These are phyloP conservation scores for Whalleya microplaca DNA, from an alignment of 2,329 filamentous ascomycete species.

Conservation along the genomic window DNA sequence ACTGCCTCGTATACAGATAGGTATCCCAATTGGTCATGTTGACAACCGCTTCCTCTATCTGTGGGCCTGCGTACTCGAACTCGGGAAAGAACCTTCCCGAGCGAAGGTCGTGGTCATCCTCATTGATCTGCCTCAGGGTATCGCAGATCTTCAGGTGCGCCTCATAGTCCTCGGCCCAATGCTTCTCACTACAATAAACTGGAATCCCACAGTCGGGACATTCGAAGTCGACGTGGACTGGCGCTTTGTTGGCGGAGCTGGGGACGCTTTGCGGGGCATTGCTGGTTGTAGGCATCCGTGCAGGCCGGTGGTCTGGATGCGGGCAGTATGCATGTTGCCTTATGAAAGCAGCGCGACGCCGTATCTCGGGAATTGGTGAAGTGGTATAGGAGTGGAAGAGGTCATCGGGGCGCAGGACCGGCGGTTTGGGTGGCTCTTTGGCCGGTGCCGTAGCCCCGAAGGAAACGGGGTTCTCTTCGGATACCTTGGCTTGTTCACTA, in stretches of 20 bases:
- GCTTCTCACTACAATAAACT: constrained; percentile 89
- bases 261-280: constrained; percentile 65
- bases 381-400: constrained; percentile 91
- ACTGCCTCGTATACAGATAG: constrained; percentile 89
- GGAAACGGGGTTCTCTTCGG: constrained; percentile 18
- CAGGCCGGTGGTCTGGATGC: constrained; percentile 83
- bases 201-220: constrained; percentile 96
- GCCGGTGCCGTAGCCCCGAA: constrained; percentile 21
- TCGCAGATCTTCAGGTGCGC: constrained; percentile 91
- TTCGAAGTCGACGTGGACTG: constrained; percentile 87
- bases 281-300: constrained; percentile 66
- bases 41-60: constrained; percentile 89
- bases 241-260: constrained; percentile 60
- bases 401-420: constrained; percentile 69
- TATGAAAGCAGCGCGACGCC: constrained; percentile 86
- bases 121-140: constrained; percentile 88
- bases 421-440: constrained; percentile 27
- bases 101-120: constrained; percentile 93
- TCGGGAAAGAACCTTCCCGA: constrained; percentile 93
- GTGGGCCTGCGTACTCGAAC: constrained; percentile 85
- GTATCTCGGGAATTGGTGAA: constrained; percentile 87
- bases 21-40: constrained; percentile 99
- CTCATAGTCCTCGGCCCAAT: constrained; percentile 97
- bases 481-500: constrained; percentile 27
- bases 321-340: constrained; percentile 92